These are phyloP conservation scores for Coemansia sp. DNA, from an alignment of 192 early-diverging fungal species.

Conservation along the genomic window DNA sequence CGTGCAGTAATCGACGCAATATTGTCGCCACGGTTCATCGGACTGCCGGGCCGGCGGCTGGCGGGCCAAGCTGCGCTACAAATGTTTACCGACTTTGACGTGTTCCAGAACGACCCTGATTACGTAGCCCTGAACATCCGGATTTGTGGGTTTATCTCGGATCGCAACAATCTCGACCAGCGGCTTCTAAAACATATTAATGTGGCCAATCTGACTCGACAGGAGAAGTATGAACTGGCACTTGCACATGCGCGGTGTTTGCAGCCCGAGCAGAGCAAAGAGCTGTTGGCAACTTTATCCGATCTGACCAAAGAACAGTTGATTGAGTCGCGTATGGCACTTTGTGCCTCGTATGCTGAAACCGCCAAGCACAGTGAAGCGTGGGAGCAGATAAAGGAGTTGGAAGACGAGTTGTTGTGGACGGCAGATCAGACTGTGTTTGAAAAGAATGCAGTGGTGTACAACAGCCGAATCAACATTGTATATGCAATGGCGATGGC, in stretches of 20 bases:
- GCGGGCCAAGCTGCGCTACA: conserved; percentile 45
- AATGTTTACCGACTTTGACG: conserved; percentile 25
- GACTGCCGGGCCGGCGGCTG: conserved; percentile 28
- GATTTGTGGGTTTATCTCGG: conserved; percentile 32
- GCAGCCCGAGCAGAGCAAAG: conserved; percentile 8
- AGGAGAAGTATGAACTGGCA: conserved; percentile 19
- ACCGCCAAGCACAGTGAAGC: conserved; percentile 10
- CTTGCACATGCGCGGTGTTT: conserved; percentile 43
- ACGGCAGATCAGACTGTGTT: conserved; percentile 3
- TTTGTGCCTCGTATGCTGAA: conserved; percentile 34
- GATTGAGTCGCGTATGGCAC: conserved; percentile 21
- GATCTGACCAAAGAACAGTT: conserved; percentile 7
- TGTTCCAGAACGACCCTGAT: conserved; percentile 1
- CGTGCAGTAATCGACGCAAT: conserved; percentile 11
- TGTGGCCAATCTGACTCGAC: background rate
- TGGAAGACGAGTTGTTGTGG: conserved; percentile 11
- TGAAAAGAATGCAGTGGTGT: background rate
- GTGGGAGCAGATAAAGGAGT: background rate
- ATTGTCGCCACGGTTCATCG: conserved; percentile 18
- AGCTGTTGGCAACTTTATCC: background rate
- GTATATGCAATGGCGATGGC: conserved; percentile 20
- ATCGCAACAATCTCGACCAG: conserved; percentile 3
- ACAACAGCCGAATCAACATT: conserved; percentile 14
- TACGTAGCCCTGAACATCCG: conserved; percentile 15
- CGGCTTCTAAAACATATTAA: background rate